Evolutionary conservation across 2,329 filamentous ascomycete genomes (phyloP).

Genomic region (Corynespora cassiicola): DNA sequence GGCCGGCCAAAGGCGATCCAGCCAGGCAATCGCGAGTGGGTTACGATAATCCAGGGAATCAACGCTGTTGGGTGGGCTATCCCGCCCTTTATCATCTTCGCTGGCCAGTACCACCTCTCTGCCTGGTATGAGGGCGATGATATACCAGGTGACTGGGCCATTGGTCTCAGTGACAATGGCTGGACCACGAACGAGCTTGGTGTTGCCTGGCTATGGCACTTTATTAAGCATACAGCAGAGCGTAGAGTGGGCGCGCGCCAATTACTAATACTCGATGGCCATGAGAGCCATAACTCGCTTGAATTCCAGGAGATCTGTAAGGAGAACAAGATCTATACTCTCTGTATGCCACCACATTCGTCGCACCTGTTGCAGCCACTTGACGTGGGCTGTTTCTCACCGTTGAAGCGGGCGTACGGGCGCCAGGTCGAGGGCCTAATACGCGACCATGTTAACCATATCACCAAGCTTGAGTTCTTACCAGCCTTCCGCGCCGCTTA

Average conservation of each 20-base stretch:
- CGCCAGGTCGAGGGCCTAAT: constrained; percentile 27
- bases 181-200: constrained; percentile 42
- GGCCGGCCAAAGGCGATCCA: constrained; percentile 5
- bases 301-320: constrained; percentile 1
- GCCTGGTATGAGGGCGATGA: constrained; percentile 9
- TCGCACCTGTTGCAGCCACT: constrained; percentile 7
- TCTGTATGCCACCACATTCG: constrained; percentile 7
- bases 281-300: constrained; percentile 11
- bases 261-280: constrained; percentile 21
- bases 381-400: constrained; percentile 10
- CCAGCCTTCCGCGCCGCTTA: constrained; percentile 26
- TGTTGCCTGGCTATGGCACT: constrained; percentile 43
- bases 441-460: constrained; percentile 34
- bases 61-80: constrained; percentile 10
- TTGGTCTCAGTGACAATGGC: constrained; percentile 25
- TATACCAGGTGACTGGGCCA: constrained; percentile 1
- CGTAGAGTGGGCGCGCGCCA: constrained; percentile 31
- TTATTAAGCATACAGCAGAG: constrained; percentile 35
- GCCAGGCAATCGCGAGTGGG: constrained; percentile 10
- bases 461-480: constrained; percentile 24
- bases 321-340: constrained; percentile 3
- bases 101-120: constrained; percentile 10
- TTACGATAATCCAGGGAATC: constrained; percentile 10
- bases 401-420: constrained; percentile 29
- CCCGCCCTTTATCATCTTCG: constrained; percentile 11